These are phyloP conservation scores for Diaporthe citri DNA, from an alignment of 2,329 filamentous ascomycete species.

Conservation along the genomic window DNA sequence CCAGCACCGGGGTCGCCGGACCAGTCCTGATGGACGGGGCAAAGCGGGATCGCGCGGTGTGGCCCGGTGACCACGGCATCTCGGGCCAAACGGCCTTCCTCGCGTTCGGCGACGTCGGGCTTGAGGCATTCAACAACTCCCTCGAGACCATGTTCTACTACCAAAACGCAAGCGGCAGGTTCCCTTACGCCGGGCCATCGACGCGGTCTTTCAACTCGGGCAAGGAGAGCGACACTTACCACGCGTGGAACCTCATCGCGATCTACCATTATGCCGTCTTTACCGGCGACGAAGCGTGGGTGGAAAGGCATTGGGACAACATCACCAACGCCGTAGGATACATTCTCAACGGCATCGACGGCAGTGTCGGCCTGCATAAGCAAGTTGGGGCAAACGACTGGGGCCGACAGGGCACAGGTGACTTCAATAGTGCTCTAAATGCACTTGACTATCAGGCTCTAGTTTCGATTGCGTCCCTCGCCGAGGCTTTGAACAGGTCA, in stretches of 20 bases:
- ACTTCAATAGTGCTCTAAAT: slow-evolving; percentile 58
- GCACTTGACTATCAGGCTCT: slow-evolving; percentile 66
- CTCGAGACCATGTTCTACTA: slow-evolving; percentile 61
- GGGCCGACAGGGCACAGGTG: slow-evolving; percentile 34
- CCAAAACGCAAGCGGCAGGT: slow-evolving; percentile 50
- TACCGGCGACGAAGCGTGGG: not conserved
- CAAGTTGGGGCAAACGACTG: slow-evolving; percentile 40
- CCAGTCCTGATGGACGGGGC: slow-evolving; percentile 56
- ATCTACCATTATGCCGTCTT: slow-evolving; percentile 14
- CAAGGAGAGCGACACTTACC: slow-evolving; percentile 17
- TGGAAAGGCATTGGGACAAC: not conserved
- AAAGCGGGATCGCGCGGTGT: slow-evolving; percentile 63
- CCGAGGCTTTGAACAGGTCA: slow-evolving; percentile 56
- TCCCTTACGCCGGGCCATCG: slow-evolving; percentile 62
- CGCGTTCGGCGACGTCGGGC: slow-evolving; percentile 63
- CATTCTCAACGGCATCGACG: slow-evolving; percentile 58
- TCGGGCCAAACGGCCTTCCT: slow-evolving; percentile 66
- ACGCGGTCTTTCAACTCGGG: slow-evolving; percentile 19
- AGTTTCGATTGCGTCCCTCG: slow-evolving; percentile 60
- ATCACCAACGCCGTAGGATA: not conserved
- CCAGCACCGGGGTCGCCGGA: slow-evolving; percentile 47
- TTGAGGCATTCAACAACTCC: slow-evolving; percentile 60
- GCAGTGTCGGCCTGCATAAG: slow-evolving; percentile 48
- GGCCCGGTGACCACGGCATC: slow-evolving; percentile 71
- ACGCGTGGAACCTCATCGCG: slow-evolving; percentile 13